Conservation (phyloP, 2,329 filamentous ascomycete species). For the Cordyceps cicadae region DNA sequence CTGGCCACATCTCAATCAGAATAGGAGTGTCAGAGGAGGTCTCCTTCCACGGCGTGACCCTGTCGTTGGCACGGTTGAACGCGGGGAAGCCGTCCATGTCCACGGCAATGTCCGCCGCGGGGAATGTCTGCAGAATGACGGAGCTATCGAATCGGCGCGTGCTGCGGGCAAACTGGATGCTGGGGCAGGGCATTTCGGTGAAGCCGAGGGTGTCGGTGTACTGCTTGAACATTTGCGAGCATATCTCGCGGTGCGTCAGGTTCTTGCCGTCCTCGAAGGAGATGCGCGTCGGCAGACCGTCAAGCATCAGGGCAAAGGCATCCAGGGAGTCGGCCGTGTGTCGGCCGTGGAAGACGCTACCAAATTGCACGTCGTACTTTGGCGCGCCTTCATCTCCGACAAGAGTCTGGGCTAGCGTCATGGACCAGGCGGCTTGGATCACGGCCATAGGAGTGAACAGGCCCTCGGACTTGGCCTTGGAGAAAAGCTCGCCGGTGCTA, state of each 20-base stretch:
- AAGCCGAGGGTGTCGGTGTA: constrained; percentile 9
- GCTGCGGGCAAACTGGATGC: constrained; percentile 7
- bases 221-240: constrained; percentile 9
- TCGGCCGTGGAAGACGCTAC: constrained; percentile 12
- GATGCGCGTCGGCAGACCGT: constrained; percentile 8
- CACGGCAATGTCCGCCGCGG: not conserved
- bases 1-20: constrained; percentile 10
- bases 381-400: not conserved
- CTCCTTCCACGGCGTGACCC: constrained; percentile 11
- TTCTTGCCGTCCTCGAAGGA: not conserved
- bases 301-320: constrained; percentile 12
- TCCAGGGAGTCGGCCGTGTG: constrained; percentile 7
- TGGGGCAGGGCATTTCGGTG: constrained; percentile 13
- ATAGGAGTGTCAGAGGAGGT: constrained; percentile 5
- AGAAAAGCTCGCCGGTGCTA: constrained; percentile 8
- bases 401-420: constrained; percentile 11
- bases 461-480: constrained; percentile 7
- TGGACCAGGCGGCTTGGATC: constrained; percentile 13
- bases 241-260: constrained; percentile 9
- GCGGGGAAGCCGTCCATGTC: constrained; percentile 9
- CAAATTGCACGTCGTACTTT: constrained; percentile 14
- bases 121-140: constrained; percentile 11
- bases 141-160: constrained; percentile 11
- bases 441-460: constrained; percentile 9
- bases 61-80: constrained; percentile 9